phyloP scores from a whole-genome alignment of 345 rosid genomes.

The Schrenkiella parvula region DNA sequence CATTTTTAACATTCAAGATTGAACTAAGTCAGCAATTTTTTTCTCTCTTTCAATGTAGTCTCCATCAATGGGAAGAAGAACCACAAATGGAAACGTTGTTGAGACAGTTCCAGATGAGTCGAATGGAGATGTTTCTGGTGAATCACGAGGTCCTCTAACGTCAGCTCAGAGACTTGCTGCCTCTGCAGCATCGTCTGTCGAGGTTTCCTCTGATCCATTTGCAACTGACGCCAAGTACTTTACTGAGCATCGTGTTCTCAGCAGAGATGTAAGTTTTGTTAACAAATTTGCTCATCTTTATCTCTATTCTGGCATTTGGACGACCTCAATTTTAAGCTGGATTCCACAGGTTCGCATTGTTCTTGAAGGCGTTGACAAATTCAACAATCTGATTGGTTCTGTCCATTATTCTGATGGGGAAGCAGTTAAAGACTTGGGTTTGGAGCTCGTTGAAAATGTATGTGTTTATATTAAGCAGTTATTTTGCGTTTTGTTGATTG shows the following conservation, averaged over 20 bases:
- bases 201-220: constrained; percentile 76
- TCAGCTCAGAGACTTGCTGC: constrained; percentile 92
- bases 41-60: constrained; percentile 42
- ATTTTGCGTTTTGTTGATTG: not conserved
- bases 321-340: constrained; percentile 12
- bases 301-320: not conserved
- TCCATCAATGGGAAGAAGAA: constrained; percentile 85
- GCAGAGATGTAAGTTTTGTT: constrained; percentile 69
- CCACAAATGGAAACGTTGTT: constrained; percentile 39
- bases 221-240: constrained; percentile 85
- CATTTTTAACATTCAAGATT: not conserved
- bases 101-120: constrained; percentile 47
- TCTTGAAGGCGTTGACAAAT: constrained; percentile 94
- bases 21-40: not conserved
- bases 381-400: constrained; percentile 90
- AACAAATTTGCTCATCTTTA: not conserved
- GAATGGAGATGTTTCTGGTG: constrained; percentile 73
- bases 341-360: constrained; percentile 80
- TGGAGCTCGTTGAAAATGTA: constrained; percentile 96
- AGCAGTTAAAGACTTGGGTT: constrained; percentile 74
- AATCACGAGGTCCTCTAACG: constrained; percentile 62
- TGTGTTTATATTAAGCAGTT: constrained; percentile 13
- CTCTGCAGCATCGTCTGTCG: constrained; percentile 49
- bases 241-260: constrained; percentile 81
- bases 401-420: constrained; percentile 90